Conservation (phyloP, 352 stramenopile species). For the Pythium coloratum region DNA sequence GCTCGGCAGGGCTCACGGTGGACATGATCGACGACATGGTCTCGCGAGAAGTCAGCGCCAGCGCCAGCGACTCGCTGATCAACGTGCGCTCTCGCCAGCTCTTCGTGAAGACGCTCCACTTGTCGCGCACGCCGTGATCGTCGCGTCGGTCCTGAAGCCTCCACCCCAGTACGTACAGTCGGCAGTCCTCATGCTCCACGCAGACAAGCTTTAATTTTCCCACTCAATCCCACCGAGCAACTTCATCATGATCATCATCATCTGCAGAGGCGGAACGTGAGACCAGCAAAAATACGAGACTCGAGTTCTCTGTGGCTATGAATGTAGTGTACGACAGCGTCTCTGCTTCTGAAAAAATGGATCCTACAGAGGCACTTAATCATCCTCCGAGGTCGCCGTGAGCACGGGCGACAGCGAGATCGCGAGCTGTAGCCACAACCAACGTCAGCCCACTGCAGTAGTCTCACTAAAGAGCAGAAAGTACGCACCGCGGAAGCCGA, state of each 20-base stretch:
- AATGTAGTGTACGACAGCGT: slow-evolving; percentile 10
- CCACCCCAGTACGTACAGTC: slow-evolving; percentile 1
- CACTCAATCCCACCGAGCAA: not conserved
- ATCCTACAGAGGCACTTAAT: slow-evolving; percentile 28
- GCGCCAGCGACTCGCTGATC: slow-evolving; percentile 39
- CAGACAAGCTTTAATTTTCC: slow-evolving; percentile 1
- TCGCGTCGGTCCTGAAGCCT: not conserved
- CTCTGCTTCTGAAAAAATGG: not conserved
- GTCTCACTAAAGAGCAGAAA: not conserved
- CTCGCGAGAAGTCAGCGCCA: slow-evolving; percentile 41
- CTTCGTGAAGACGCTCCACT: slow-evolving; percentile 72
- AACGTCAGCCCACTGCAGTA: not conserved
- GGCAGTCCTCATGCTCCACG: not conserved
- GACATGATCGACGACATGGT: slow-evolving; percentile 71
- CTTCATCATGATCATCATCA: not conserved
- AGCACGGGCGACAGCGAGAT: slow-evolving; percentile 68
- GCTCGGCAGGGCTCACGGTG: slow-evolving; percentile 41
- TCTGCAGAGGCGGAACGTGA: not conserved
- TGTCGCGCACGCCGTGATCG: slow-evolving; percentile 41
- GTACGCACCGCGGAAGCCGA: slow-evolving; percentile 62
- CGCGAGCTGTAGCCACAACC: slow-evolving; percentile 37
- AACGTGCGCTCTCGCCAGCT: slow-evolving; percentile 57
- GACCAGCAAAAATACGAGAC: not conserved
- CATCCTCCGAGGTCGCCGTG: slow-evolving; percentile 44
- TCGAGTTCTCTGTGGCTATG: not conserved